phyloP scores from a whole-genome alignment of 257 asterid species.

The Fraxinus anomala region DNA sequence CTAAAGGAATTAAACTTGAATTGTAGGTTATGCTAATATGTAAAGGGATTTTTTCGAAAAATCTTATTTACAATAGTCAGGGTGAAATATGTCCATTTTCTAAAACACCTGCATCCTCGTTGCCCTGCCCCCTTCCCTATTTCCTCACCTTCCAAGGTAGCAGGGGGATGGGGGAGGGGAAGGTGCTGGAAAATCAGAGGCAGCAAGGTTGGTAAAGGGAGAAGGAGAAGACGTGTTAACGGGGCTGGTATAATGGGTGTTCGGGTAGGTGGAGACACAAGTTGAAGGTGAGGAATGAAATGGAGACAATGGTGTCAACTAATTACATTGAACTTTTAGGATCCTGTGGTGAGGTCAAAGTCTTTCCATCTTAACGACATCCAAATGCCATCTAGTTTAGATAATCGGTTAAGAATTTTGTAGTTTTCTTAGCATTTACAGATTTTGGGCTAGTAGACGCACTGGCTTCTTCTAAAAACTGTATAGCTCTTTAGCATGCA shows the following conservation, averaged over 20 bases:
- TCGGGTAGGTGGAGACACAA: background rate
- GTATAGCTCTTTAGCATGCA: background rate
- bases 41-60: background rate
- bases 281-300: background rate
- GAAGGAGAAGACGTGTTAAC: too few relatives aligned
- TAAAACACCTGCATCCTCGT: too few relatives aligned
- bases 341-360: background rate
- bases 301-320: background rate
- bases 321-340: background rate
- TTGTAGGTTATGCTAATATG: background rate
- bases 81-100: background rate
- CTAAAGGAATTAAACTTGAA: background rate
- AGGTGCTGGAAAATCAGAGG: background rate
- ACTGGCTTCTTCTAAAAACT: background rate
- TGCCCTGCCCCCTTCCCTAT: too few relatives aligned
- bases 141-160: too few relatives aligned
- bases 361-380: background rate
- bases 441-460: background rate
- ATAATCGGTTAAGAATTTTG: background rate
- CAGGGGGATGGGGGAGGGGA: background rate
- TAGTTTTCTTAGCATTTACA: background rate
- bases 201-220: background rate
- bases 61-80: background rate
- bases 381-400: background rate
- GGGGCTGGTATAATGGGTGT: background rate